phyloP scores from a whole-genome alignment of 129 eudicot genomes.

The Ambrosia trifida region DNA sequence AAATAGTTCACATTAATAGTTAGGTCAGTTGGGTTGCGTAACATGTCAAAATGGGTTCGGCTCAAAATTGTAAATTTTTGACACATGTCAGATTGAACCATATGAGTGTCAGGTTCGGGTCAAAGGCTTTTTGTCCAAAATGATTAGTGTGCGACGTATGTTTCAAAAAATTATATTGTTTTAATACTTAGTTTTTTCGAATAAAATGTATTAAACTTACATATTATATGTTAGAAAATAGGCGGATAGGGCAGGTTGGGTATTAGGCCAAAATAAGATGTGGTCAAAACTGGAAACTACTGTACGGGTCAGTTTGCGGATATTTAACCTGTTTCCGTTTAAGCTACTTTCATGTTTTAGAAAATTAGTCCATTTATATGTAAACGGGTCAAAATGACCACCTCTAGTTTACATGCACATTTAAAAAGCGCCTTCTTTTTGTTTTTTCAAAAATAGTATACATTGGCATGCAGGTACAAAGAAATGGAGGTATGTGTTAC shows the following conservation, averaged over 20 bases:
- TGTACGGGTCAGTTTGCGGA: too few relatives aligned
- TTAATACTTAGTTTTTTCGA: not conserved
- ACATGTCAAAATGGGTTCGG: not conserved
- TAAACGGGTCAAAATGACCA: not conserved
- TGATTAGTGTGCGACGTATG: not conserved
- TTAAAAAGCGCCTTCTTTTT: not conserved
- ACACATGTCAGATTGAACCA: not conserved
- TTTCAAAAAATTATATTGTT: not conserved
- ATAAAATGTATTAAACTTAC: not conserved
- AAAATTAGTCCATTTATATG: not conserved
- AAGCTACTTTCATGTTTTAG: not conserved
- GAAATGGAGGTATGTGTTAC: slow-evolving; percentile 56
- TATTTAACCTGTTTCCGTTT: too few relatives aligned
- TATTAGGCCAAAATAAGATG: too few relatives aligned
- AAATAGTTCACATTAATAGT: not conserved
- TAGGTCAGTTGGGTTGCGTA: not conserved
- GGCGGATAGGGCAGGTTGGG: too few relatives aligned
- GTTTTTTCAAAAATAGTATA: not conserved
- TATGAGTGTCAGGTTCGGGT: too few relatives aligned
- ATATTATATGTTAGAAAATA: too few relatives aligned
- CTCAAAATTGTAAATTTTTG: not conserved
- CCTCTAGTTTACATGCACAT: not conserved
- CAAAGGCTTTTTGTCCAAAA: not conserved
- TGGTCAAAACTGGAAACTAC: too few relatives aligned
- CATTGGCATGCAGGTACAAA: slow-evolving; percentile 42